These are phyloP conservation scores for Amaranthus tricolor DNA, from an alignment of 179 eudicot genomes.

Conservation along the genomic window DNA sequence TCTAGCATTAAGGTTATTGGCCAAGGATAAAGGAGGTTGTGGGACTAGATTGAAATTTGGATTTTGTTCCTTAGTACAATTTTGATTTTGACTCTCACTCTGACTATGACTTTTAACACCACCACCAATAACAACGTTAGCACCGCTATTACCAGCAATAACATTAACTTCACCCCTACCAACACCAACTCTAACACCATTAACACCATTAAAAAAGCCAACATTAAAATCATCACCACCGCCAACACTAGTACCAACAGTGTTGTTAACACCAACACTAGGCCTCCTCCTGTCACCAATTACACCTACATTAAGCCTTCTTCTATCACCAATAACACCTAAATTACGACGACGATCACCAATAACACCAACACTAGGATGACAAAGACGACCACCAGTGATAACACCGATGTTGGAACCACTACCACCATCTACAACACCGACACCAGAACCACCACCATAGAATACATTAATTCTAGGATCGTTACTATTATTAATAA, in stretches of 20 bases:
- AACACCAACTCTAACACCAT: background rate
- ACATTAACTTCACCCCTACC: no score
- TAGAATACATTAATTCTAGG: background rate
- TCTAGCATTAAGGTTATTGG: background rate
- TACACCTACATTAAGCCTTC: background rate
- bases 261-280: background rate
- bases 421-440: background rate
- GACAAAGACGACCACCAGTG: background rate
- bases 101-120: no score
- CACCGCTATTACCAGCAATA: no score
- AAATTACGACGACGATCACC: background rate
- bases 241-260: background rate
- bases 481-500: background rate
- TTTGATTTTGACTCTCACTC: no score
- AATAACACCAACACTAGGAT: background rate
- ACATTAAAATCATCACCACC: background rate
- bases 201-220: background rate
- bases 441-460: background rate
- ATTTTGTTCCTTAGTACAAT: no score
- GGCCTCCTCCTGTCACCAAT: no score
- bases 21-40: background rate
- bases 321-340: background rate
- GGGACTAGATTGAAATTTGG: no score
- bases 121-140: no score
- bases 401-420: background rate